Base-by-base conservation (phyloP, 805 yeast species). In the Pichia kluyveri region DNA sequence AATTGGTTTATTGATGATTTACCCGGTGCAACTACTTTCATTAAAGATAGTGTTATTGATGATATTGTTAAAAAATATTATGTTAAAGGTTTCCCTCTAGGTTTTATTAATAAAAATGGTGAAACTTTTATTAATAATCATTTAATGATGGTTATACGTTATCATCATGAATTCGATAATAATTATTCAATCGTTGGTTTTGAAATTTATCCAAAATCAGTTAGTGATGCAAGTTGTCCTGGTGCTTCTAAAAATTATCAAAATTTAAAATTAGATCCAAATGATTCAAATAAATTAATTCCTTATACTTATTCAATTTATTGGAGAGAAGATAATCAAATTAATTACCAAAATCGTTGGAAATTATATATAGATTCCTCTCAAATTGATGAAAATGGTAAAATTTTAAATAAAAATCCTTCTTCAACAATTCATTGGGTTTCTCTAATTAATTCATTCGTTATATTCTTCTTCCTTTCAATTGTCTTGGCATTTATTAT, bases 21-120 rank as follows among this genome's bases (percentile, higher is more conserved):
- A 34, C 96, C 96, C 0, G 95, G 93, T 8, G 91, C 96, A 1
- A 87, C 96, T 0, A 83, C 95, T 0, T 84, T 82, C 54, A 76
- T 82, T 34, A 73, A 78, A 28, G 70, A 74, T 76, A 8, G 77
- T 73, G 27, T 39, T 12, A 75, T 74, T 43, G 70, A 76, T 18
- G 76, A 77, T 53, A 45, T 47, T 12, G 52, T 56, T 14, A 80
- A 84, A 56, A 62, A 64, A 42, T 85, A 83, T 64, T 88, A 88
- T 56, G 83, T 88, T 6, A 79, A 93, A 4, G 96, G 96, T 2
- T 88, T 89, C 66, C 90, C 95, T 3, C 62, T 88, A 34, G 96
- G 96, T 0, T 82, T 76, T 55, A 77, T 76, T 19, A 76, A 75
- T 54, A 68, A 77, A 50, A 82, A 72, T n/a, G 68, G 77, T 50